Base-by-base conservation (phyloP, 1,284 basidiomycete genomes). In the Earliella scabrosa region DNA sequence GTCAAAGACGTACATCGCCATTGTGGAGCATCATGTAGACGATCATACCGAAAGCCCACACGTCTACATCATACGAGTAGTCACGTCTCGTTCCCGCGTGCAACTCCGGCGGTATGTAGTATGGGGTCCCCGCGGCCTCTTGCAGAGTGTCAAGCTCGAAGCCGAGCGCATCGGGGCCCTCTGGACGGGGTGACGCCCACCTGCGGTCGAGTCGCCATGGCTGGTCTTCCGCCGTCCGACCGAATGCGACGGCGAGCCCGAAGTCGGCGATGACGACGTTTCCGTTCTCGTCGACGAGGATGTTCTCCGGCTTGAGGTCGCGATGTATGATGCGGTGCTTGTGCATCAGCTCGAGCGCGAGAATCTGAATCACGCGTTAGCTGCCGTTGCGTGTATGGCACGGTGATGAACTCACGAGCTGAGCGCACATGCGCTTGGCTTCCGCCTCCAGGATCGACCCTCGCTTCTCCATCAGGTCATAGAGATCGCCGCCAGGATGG, bases 81-180 rank as follows among this genome's bases (percentile, higher is more conserved):
- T 24, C 21, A 13, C 56, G 56, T 5, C 63, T 58, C 18, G 43
- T 18, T 21, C 35, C 26, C 38, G 20, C 34, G 26, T 85, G 71
- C 34, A 87, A 81, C 66, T 87, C 85, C 3, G 85, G 80, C 8
- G 85, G 81, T 73, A 65, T 87, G 68, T 88, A 89, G 63, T 86
- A 86, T 2, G 46, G 46, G 18, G 67, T 68, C 2, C 66, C 65
- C 47, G 61, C 63, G 36, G 45, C 24, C 24, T 16, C 23, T 20
- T 32, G n/a, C 10, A 44, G 45, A 26, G 13, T 26, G 34, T 44
- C 32, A 14, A 4, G 8, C 24, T 20, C 18, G 7, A 26, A 11
- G 27, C 43, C 21, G 18, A n/a, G 36, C 29, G 6, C n/a, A 35
- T 39, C 43, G 50, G 20, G 8, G 18, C 45, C 27, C 31, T 10